Conservation (phyloP, 768 basidiomycete species). For the Boletus reticulatus region DNA sequence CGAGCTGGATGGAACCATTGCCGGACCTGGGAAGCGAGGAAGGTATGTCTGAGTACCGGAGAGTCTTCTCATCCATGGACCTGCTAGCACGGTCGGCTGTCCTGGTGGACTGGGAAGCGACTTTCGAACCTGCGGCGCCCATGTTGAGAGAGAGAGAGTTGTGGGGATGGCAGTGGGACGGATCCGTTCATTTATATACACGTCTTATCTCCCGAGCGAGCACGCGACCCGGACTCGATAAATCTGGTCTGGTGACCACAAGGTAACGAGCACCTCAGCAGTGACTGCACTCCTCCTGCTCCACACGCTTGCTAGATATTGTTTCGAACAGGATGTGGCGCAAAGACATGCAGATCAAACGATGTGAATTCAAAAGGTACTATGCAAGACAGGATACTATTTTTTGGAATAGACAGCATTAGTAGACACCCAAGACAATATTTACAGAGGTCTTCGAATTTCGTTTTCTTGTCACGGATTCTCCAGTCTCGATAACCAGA, state of each 20-base stretch:
- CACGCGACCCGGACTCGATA: constrained; percentile 11
- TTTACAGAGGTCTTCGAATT: neutral
- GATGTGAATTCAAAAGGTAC: neutral
- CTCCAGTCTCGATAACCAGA: neutral
- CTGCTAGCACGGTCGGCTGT: constrained; percentile 18
- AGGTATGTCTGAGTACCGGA: neutral
- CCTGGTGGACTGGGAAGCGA: constrained; percentile 14
- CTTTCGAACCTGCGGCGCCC: constrained; percentile 27
- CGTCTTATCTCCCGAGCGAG: constrained; percentile 15
- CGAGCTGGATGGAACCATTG: constrained; percentile 59
- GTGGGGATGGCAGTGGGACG: constrained; percentile 10
- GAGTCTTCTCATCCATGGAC: constrained; percentile 28
- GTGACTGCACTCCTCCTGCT: too few relatives aligned
- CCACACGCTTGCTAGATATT: neutral
- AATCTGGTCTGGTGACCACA: neutral
- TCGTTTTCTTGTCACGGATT: neutral
- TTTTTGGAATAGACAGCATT: neutral
- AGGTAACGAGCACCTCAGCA: neutral
- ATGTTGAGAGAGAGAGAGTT: constrained; percentile 14
- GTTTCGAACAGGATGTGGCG: neutral
- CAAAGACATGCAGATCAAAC: constrained; percentile 2
- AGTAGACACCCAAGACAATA: too few relatives aligned
- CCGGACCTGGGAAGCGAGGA: constrained; percentile 37
- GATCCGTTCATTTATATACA: constrained; percentile 25
- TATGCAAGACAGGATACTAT: neutral